Percentiles rank a stretch among this genome's conserved stretches.
phyloP scores from a whole-genome alignment of 2,329 filamentous ascomycete species.

The Tolypocladium tundrense region DNA sequence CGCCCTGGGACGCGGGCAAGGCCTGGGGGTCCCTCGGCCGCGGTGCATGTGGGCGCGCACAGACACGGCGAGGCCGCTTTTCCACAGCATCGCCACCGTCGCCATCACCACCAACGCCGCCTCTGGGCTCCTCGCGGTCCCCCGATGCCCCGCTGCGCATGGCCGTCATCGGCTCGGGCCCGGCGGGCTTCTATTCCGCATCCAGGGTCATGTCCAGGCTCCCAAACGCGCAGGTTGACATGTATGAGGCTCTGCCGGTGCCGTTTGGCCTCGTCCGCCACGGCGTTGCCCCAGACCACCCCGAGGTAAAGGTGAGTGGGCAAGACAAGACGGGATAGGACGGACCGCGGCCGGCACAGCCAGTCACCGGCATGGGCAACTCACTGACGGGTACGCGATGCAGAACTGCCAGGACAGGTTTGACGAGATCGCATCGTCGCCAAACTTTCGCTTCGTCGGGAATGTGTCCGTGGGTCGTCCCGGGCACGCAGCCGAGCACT shows the following conservation, averaged over 20 bases:
- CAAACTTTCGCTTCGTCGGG: constrained; percentile 81
- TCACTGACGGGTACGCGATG: not conserved
- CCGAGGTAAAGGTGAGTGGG: constrained; percentile 76
- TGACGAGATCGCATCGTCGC: constrained; percentile 71
- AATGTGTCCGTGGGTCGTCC: constrained; percentile 69
- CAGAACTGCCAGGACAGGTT: constrained; percentile 96
- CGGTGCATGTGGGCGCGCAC: not conserved
- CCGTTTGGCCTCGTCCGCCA: constrained; percentile 89
- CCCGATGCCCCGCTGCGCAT: constrained; percentile 55
- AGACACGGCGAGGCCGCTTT: not conserved
- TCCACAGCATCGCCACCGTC: not conserved
- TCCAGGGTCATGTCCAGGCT: constrained; percentile 74
- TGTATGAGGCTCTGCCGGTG: constrained; percentile 91
- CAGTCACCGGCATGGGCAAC: constrained; percentile 4
- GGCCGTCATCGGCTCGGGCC: constrained; percentile 85
- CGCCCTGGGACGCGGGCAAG: not conserved
- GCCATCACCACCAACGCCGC: constrained; percentile 10
- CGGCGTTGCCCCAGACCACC: constrained; percentile 96
- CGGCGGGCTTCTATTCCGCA: constrained; percentile 91
- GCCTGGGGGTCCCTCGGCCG: not conserved
- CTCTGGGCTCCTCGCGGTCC: not conserved
- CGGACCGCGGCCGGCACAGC: not conserved
- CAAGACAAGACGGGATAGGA: not conserved
- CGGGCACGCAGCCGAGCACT: constrained; percentile 26
- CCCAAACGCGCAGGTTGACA: constrained; percentile 66